These are phyloP conservation scores for Chloropicon primus DNA, from an alignment of 139 green algal species.

Conservation along the genomic window DNA sequence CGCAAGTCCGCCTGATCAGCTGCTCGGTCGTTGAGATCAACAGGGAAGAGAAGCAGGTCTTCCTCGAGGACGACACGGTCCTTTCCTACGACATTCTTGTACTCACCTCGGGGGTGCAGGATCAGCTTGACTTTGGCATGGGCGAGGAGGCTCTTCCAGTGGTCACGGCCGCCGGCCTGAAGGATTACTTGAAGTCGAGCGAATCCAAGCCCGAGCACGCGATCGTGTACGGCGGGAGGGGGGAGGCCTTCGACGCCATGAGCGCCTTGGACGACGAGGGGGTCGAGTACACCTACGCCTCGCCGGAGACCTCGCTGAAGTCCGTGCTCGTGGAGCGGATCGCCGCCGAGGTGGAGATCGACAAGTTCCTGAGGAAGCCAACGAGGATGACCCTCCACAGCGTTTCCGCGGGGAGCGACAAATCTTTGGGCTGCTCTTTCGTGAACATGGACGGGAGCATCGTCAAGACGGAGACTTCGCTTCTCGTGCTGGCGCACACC, in stretches of 20 bases:
- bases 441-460: neutral
- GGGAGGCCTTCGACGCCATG: neutral
- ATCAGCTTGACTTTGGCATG: neutral
- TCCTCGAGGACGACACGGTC: slow-evolving; percentile 18
- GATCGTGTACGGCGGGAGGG: neutral
- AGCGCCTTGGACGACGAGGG: neutral
- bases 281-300: neutral
- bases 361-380: neutral
- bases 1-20: neutral
- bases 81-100: slow-evolving; percentile 36
- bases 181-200: neutral
- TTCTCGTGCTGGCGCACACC: slow-evolving; percentile 30
- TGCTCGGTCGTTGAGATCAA: slow-evolving; percentile 31
- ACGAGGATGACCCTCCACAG: neutral
- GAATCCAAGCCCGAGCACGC: neutral
- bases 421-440: neutral
- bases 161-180: neutral
- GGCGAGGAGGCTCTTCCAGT: neutral
- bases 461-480: neutral
- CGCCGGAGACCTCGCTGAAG: neutral
- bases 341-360: neutral
- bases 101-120: slow-evolving; percentile 32
- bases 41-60: slow-evolving; percentile 13
- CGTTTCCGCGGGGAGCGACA: neutral
- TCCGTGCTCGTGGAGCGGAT: neutral